phyloP scores from a whole-genome alignment of 768 basidiomycete species.

The Hypholoma fasciculare region DNA sequence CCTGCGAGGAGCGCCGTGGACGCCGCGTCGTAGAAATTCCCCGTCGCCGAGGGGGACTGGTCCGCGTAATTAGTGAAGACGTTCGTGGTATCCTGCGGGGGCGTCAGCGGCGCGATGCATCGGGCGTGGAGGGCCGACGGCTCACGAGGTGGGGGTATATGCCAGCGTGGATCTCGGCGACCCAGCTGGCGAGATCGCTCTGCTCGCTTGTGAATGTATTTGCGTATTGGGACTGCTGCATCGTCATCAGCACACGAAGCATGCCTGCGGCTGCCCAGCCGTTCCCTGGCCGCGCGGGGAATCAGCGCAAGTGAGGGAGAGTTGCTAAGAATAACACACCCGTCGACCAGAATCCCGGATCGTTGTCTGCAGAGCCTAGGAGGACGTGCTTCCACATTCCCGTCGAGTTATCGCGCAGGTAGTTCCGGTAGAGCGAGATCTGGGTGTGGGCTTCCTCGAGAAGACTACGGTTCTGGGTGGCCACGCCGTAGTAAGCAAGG shows the following conservation, averaged over 20 bases:
- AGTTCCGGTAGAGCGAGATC: slow-evolving; percentile 66
- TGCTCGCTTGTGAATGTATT: slow-evolving; percentile 49
- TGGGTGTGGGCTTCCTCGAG: slow-evolving; percentile 70
- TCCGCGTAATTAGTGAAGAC: slow-evolving; percentile 78
- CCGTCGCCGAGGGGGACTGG: slow-evolving; percentile 31
- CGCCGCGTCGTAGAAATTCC: slow-evolving; percentile 71
- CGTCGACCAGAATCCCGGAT: slow-evolving; percentile 80
- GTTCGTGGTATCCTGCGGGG: slow-evolving; percentile 38
- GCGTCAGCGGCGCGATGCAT: neutral
- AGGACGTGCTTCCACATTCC: slow-evolving; percentile 80
- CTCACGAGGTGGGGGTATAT: slow-evolving; percentile 65
- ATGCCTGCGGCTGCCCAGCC: slow-evolving; percentile 91
- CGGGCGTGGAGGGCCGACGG: too few species aligned
- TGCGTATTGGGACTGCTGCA: slow-evolving; percentile 59
- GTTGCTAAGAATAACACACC: slow-evolving; percentile 37
- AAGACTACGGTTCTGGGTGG: slow-evolving; percentile 55
- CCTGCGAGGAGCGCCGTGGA: slow-evolving; percentile 75
- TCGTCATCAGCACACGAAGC: slow-evolving; percentile 77
- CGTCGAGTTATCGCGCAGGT: slow-evolving; percentile 53
- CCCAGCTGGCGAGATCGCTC: slow-evolving; percentile 62
- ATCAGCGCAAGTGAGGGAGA: neutral
- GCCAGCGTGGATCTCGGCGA: slow-evolving; percentile 69
- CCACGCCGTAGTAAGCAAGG: slow-evolving; percentile 79
- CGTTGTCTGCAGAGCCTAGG: slow-evolving; percentile 51
- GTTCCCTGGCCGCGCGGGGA: slow-evolving; percentile 53